Evolutionary conservation across 495 filamentous ascomycete genomes (phyloP).

Genomic region (Tuber indicum): DNA sequence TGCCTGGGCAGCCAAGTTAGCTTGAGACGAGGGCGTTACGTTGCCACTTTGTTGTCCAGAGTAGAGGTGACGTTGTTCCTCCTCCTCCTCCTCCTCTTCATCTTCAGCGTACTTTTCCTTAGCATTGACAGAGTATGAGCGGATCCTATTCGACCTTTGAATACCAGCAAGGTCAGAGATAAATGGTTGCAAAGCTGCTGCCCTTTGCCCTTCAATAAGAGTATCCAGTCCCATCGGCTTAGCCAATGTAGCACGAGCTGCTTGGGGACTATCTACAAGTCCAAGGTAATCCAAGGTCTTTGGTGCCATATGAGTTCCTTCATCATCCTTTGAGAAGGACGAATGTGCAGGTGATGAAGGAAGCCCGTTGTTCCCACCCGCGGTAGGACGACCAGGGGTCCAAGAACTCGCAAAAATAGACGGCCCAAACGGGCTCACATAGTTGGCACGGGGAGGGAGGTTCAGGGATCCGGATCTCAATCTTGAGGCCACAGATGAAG

Average conservation of each 20-base stretch:
- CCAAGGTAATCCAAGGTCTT: slow-evolving; percentile 94
- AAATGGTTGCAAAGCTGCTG: slow-evolving; percentile 58
- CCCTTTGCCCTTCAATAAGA: slow-evolving; percentile 46
- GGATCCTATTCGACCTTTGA: slow-evolving; percentile 77
- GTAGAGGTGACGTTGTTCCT: slow-evolving; percentile 61
- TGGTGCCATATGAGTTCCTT: slow-evolving; percentile 76
- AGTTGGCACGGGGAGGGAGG: slow-evolving; percentile 80
- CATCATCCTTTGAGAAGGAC: slow-evolving; percentile 79
- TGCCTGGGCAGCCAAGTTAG: slow-evolving; percentile 69
- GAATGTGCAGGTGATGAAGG: slow-evolving; percentile 84
- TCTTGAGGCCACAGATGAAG: slow-evolving; percentile 61
- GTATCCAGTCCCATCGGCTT: slow-evolving; percentile 57
- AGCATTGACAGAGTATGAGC: slow-evolving; percentile 96
- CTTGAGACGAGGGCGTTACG: slow-evolving; percentile 53
- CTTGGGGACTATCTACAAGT: slow-evolving; percentile 87
- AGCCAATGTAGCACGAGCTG: slow-evolving; percentile 62
- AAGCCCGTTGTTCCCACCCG: slow-evolving; percentile 67
- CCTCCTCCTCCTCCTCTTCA: slow-evolving; percentile 82
- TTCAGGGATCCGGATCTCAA: slow-evolving; percentile 73
- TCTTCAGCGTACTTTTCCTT: slow-evolving; percentile 95
- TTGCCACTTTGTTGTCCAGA: slow-evolving; percentile 46
- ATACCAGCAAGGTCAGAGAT: slow-evolving; percentile 70
- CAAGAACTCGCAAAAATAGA: slow-evolving; percentile 86
- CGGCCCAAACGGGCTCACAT: slow-evolving; percentile 74
- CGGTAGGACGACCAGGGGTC: slow-evolving; percentile 65